phyloP scores from a whole-genome alignment of 306 rosid genomes.

The Vicia sativa region DNA sequence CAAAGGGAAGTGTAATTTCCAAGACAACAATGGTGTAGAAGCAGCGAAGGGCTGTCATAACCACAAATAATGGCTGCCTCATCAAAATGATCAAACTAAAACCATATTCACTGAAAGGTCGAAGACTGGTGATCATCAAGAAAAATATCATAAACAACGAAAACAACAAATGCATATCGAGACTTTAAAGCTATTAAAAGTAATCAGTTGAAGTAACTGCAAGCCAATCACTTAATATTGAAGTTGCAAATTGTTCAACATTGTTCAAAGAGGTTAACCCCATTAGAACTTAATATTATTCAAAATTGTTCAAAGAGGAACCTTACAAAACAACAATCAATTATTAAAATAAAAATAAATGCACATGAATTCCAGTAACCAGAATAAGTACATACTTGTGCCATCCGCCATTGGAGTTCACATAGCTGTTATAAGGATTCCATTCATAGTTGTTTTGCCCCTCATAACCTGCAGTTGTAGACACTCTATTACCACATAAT shows the following conservation, averaged over 20 bases:
- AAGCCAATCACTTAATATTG: neutral
- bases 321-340: neutral
- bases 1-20: neutral
- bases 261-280: neutral
- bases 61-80: neutral
- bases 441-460: conserved; percentile 25
- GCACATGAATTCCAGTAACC: neutral
- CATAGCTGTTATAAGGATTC: conserved; percentile 6
- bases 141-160: neutral
- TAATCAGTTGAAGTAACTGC: neutral
- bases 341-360: neutral
- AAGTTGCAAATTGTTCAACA: neutral
- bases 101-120: neutral
- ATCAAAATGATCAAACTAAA: neutral
- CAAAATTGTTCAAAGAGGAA: neutral
- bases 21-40: neutral
- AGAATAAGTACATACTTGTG: conserved; percentile 11
- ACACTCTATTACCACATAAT: neutral
- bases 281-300: neutral
- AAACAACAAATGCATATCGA: too few relatives aligned
- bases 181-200: neutral
- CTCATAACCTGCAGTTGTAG: conserved; percentile 17
- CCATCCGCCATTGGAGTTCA: conserved; percentile 16
- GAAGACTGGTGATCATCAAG: neutral
- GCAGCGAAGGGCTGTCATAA: neutral